Base-by-base conservation (phyloP, 2,329 filamentous ascomycete species). In the Xylaria sp. region DNA sequence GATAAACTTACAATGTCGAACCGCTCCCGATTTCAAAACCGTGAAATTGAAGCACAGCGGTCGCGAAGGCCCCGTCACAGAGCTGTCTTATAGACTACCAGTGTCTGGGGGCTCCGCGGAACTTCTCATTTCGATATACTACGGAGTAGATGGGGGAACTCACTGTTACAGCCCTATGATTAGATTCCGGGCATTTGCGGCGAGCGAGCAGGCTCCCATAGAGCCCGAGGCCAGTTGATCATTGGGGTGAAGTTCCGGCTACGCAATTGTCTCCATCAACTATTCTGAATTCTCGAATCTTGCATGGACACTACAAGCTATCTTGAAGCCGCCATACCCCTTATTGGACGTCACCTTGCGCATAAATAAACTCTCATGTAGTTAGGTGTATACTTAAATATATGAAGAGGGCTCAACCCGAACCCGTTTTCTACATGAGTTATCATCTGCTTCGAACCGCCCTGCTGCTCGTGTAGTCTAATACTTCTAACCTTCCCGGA, bases 121-220 rank as follows among this genome's bases (percentile, higher is more conserved):
- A 34, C 43, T 68, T 2, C 32, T 65, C 7, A 9, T 68, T 20
- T 58, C 62, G 32, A 5, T 68, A 15, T 62, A 68, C 36, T 61
- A 53, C 30, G 62, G 59, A 12, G 55, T 55, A n/a, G 48, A 65
- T 13, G 28, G n/a, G 15, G 12, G 2, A 10, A 3, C 1, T 9
- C 30, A 62, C n/a, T 62, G 23, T 10, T 65, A 59, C n/a, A 62
- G 43, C 4, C 62, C 62, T 3, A 61, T 62, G 57, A 62, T 68
- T 3, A 53, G 66, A 41, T 65, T 65, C 36, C 32, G 62, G 6
- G 50, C 62, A 34, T 65, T 65, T 5, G 28, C 59, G 36, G n/a
- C 57, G 34, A 50, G 34, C 18, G 25, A 62, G 12, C 13, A 61
- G 18, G 4, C 15, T 36, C 0, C 13, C 15, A 36, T 12, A 30